phyloP scores from a whole-genome alignment of 2,329 filamentous ascomycete species.

The Fusarium sp. region DNA sequence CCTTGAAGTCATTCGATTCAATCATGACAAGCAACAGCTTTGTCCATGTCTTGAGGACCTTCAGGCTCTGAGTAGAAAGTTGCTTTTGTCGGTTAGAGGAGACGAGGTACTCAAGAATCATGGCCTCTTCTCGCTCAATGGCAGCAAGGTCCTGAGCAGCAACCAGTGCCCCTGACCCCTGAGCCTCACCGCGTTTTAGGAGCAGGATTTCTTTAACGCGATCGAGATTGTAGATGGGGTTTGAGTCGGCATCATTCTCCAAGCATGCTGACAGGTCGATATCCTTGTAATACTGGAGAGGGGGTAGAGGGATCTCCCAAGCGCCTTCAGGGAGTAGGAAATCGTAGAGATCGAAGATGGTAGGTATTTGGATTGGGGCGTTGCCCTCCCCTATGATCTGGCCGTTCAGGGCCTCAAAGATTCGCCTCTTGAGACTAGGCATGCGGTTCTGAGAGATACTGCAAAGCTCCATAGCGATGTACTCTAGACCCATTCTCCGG shows the following conservation, averaged over 20 bases:
- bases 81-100: conserved; percentile 70
- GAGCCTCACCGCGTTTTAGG: conserved; percentile 70
- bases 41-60: conserved; percentile 81
- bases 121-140: conserved; percentile 65
- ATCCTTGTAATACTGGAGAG: conserved; percentile 67
- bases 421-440: conserved; percentile 72
- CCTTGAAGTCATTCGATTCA: conserved; percentile 80
- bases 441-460: conserved; percentile 74
- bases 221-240: conserved; percentile 70
- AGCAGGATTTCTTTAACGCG: conserved; percentile 77
- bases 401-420: conserved; percentile 79
- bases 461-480: conserved; percentile 84
- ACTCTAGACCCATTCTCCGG: conserved; percentile 81
- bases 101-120: conserved; percentile 67
- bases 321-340: conserved; percentile 69
- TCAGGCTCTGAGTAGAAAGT: conserved; percentile 64
- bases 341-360: conserved; percentile 91
- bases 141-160: conserved; percentile 57
- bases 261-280: conserved; percentile 72
- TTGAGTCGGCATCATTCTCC: conserved; percentile 64
- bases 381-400: conserved; percentile 72
- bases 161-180: conserved; percentile 58
- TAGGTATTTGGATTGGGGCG: conserved; percentile 71
- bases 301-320: conserved; percentile 61
- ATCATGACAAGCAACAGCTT: conserved; percentile 85